Conservation (phyloP, 2,329 filamentous ascomycete genomes). For the Colletotrichum sidae region DNA sequence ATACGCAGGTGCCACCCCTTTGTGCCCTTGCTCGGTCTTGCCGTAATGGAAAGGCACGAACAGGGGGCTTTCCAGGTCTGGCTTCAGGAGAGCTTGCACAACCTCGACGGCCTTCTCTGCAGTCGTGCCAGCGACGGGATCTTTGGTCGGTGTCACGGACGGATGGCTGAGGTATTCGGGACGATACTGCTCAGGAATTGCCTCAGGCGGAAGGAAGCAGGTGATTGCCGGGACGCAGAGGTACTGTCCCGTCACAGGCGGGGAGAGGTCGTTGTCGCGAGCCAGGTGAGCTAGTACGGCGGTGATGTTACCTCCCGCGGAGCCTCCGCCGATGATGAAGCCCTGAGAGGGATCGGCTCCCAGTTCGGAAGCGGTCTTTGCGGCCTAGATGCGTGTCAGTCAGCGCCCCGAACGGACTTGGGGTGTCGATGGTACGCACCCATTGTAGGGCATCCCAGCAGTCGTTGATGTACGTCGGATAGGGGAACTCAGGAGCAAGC, state of each 20-base stretch:
- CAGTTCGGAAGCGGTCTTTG: slow-evolving; percentile 42
- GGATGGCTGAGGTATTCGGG: slow-evolving; percentile 30
- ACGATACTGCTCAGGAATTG: slow-evolving; percentile 22
- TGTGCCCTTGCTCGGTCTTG: slow-evolving; percentile 10
- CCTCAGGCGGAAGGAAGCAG: slow-evolving; percentile 18
- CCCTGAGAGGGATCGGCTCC: slow-evolving; percentile 55
- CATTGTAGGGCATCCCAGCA: slow-evolving; percentile 52
- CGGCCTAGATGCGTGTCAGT: background rate
- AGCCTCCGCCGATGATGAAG: slow-evolving; percentile 62
- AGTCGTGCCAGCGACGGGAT: slow-evolving; percentile 4
- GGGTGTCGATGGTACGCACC: slow-evolving; percentile 33
- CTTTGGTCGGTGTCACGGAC: background rate
- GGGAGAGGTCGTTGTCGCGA: slow-evolving; percentile 49
- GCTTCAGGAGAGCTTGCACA: slow-evolving; percentile 1
- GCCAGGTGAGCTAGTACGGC: slow-evolving; percentile 57
- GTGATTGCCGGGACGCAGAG: slow-evolving; percentile 28
- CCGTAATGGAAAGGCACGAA: slow-evolving; percentile 29
- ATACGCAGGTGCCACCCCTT: slow-evolving; percentile 30
- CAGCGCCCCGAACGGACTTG: background rate
- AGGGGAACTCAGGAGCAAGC: slow-evolving; percentile 62
- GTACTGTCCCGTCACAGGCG: slow-evolving; percentile 54
- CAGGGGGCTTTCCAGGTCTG: slow-evolving; percentile 31
- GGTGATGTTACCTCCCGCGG: slow-evolving; percentile 62
- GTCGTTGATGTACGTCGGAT: slow-evolving; percentile 59
- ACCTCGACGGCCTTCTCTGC: background rate